A percentile compares a stretch with the other conserved stretches of the same genome.
Evolutionary conservation across 306 rosid species (phyloP).

Genomic region (Cicer arietinum): DNA sequence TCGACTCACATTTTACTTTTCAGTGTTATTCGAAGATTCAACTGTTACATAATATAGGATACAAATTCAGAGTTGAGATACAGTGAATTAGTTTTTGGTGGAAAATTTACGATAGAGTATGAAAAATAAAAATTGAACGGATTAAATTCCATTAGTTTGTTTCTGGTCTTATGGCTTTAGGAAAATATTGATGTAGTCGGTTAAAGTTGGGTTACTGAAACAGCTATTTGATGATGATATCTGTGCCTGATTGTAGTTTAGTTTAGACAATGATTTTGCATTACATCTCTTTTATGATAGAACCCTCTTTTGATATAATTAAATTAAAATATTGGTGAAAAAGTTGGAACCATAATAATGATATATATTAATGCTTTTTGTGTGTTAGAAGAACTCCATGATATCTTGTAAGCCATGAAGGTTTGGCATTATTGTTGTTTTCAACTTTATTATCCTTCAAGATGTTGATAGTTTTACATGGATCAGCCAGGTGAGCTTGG

Average conservation of each 20-base stretch:
- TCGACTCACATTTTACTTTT: not conserved
- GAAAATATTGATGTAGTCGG: not conserved
- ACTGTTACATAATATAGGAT: not conserved
- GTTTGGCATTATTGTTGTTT: slow-evolving; percentile 1
- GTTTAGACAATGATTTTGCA: not conserved
- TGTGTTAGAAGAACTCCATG: not conserved
- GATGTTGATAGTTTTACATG: slow-evolving; percentile 40
- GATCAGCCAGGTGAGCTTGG: slow-evolving; percentile 55
- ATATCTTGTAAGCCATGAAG: not conserved
- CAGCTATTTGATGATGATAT: slow-evolving; percentile 8
- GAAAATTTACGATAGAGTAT: not conserved
- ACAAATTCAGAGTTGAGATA: slow-evolving; percentile 1
- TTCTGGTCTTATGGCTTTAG: slow-evolving; percentile 2
- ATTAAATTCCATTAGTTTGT: not conserved
- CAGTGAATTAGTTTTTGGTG: not conserved
- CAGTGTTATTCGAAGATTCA: not conserved
- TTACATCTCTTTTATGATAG: not conserved
- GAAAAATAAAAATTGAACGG: not conserved
- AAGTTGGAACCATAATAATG: slow-evolving; percentile 20
- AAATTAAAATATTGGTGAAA: slow-evolving; percentile 15
- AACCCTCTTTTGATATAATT: slow-evolving; percentile 15
- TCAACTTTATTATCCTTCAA: slow-evolving; percentile 28
- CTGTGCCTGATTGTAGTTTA: slow-evolving; percentile 4
- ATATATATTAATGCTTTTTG: not conserved
- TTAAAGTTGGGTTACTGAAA: not conserved